A percentile compares a stretch with the other conserved stretches of the same genome.
These are phyloP conservation scores for Pichia sp. DNA, from an alignment of 1,139 yeast genomes.

Conservation along the genomic window DNA sequence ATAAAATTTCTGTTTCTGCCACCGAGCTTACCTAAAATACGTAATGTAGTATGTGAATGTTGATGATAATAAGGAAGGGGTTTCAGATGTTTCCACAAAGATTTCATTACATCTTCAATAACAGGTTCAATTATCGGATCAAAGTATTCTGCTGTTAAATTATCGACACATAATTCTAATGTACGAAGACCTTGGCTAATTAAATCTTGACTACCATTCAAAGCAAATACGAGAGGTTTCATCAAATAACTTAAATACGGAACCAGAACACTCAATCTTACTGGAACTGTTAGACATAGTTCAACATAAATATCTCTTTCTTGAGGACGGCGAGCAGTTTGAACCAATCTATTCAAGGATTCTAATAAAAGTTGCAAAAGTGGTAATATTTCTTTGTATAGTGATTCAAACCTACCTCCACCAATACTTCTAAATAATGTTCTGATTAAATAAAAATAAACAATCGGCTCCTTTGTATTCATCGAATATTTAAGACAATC, in stretches of 20 bases:
- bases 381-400: conserved; percentile 91
- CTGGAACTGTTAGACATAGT: conserved; percentile 92
- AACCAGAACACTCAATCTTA: conserved; percentile 82
- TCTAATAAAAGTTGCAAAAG: conserved; percentile 80
- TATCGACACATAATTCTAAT: conserved; percentile 93
- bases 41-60: conserved; percentile 89
- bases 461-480: conserved; percentile 86
- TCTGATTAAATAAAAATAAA: conserved; percentile 81
- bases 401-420: conserved; percentile 89
- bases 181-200: conserved; percentile 93
- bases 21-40: conserved; percentile 91
- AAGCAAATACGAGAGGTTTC: conserved; percentile 85
- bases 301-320: conserved; percentile 94
- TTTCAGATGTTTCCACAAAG: conserved; percentile 83
- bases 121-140: conserved; percentile 97
- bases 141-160: conserved; percentile 90
- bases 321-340: conserved; percentile 79
- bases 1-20: conserved; percentile 89
- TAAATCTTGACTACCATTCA: conserved; percentile 85
- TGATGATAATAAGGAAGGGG: conserved; percentile 93
- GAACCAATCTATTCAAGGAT: conserved; percentile 74
- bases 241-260: conserved; percentile 86
- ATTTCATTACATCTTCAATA: conserved; percentile 86
- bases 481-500: conserved; percentile 78
- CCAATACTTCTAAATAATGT: conserved; percentile 91